Percentiles rank a stretch among this genome's conserved stretches.
Conservation (phyloP, 305 asterid species). For the Solanum chacoense region DNA sequence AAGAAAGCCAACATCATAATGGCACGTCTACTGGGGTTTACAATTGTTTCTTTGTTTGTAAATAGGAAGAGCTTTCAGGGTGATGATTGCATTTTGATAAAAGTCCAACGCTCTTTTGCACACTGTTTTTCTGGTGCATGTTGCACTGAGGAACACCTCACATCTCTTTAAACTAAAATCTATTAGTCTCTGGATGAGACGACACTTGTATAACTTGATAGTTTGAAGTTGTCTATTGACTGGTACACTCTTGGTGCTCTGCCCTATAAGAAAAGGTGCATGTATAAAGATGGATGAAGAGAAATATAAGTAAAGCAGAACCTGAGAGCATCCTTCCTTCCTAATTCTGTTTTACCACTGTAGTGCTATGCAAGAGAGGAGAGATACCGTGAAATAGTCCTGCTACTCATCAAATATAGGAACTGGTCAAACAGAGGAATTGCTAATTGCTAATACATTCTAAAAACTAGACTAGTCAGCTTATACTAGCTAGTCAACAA, state of each 20-base stretch:
- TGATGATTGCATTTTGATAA: neutral
- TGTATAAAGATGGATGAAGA: neutral
- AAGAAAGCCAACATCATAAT: neutral
- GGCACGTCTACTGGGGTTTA: neutral
- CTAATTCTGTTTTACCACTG: neutral
- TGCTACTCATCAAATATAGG: neutral
- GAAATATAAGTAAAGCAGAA: neutral
- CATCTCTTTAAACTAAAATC: neutral
- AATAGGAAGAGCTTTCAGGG: neutral
- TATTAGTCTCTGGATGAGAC: neutral
- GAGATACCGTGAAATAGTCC: neutral
- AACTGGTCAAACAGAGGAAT: neutral
- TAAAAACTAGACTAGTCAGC: neutral
- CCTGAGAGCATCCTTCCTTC: neutral
- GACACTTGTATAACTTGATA: neutral
- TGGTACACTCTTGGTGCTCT: neutral
- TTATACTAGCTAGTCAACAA: neutral
- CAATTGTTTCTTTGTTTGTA: neutral
- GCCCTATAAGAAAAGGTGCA: neutral
- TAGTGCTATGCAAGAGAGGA: neutral
- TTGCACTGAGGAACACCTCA: neutral
- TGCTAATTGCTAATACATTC: neutral
- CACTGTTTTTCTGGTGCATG: neutral
- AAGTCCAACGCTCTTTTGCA: neutral
- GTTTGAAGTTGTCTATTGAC: neutral